phyloP scores from a whole-genome alignment of 1,284 basidiomycete species.

The Papiliotrema terrestris region DNA sequence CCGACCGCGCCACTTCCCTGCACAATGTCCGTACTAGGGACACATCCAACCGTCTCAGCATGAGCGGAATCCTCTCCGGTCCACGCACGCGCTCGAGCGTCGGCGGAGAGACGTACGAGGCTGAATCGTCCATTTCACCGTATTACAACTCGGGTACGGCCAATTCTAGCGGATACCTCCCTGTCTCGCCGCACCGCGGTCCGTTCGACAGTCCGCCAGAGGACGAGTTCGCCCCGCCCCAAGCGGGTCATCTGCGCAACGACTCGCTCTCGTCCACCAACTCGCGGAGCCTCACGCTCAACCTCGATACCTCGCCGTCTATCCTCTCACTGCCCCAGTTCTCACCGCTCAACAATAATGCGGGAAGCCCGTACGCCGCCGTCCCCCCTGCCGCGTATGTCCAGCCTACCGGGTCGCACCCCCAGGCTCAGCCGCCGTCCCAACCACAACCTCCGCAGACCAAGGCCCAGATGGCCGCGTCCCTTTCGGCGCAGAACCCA shows the following conservation, averaged over 20 bases:
- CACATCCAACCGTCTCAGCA: not conserved
- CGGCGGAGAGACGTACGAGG: slow-evolving; percentile 10
- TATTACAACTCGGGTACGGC: slow-evolving; percentile 23
- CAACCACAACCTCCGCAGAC: slow-evolving; percentile 1
- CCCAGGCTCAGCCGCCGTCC: slow-evolving; percentile 54
- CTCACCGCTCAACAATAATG: not conserved
- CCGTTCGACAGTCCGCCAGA: slow-evolving; percentile 2
- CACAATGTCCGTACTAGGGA: not conserved
- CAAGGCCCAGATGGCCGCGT: slow-evolving; percentile 31
- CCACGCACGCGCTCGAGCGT: slow-evolving; percentile 5
- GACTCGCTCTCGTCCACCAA: not conserved
- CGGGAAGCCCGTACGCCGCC: not conserved
- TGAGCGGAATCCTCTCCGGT: not conserved
- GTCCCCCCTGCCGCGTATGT: slow-evolving; percentile 65
- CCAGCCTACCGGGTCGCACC: slow-evolving; percentile 77
- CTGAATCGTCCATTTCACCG: slow-evolving; percentile 29
- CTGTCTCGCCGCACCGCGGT: slow-evolving; percentile 1
- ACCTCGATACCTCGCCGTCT: not conserved
- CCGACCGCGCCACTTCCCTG: not conserved
- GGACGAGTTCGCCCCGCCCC: not conserved
- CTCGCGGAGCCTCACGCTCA: not conserved
- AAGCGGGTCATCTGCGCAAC: not conserved
- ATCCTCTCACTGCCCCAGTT: not conserved
- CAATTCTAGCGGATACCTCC: not conserved
- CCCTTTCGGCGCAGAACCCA: slow-evolving; percentile 19